These are phyloP conservation scores for Helotiales sp. DNA, from an alignment of 2,329 filamentous ascomycete species.

Conservation along the genomic window DNA sequence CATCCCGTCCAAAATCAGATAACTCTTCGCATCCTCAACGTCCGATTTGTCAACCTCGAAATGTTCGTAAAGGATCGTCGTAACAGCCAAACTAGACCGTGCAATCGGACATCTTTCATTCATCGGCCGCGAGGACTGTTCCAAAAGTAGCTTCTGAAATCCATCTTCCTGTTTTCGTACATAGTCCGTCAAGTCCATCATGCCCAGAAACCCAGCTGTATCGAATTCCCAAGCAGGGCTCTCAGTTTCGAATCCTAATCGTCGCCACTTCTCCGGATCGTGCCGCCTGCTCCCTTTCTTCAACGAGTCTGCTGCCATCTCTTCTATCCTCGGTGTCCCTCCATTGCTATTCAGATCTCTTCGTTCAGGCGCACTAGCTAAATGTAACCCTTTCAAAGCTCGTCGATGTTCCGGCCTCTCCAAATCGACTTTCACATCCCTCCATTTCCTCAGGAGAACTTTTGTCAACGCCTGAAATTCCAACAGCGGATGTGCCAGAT, in stretches of 20 bases:
- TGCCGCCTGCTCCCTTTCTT: constrained; percentile 71
- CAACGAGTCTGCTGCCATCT: constrained; percentile 47
- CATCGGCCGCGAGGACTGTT: constrained; percentile 77
- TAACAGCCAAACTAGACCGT: constrained; percentile 83
- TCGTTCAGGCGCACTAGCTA: constrained; percentile 76
- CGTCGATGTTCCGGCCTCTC: constrained; percentile 87
- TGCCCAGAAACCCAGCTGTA: constrained; percentile 83
- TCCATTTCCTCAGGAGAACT: constrained; percentile 85
- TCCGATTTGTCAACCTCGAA: constrained; percentile 91
- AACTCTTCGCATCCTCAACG: constrained; percentile 76
- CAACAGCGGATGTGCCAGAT: constrained; percentile 84
- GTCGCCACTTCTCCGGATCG: constrained; percentile 89
- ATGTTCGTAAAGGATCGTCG: constrained; percentile 88
- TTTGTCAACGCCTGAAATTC: constrained; percentile 95
- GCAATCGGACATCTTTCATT: constrained; percentile 85
- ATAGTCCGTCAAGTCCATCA: constrained; percentile 97
- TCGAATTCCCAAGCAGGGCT: constrained; percentile 87
- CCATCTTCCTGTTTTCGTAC: constrained; percentile 89
- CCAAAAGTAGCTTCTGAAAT: constrained; percentile 89
- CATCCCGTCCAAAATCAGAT: constrained; percentile 73
- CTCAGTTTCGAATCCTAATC: constrained; percentile 90
- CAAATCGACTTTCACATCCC: constrained; percentile 80
- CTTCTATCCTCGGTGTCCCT: constrained; percentile 38
- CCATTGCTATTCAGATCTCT: constrained; percentile 43
- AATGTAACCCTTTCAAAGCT: constrained; percentile 76